Base-by-base conservation (phyloP, 2,329 filamentous ascomycete genomes). In the Immersiporthe knoxdaviesiana region DNA sequence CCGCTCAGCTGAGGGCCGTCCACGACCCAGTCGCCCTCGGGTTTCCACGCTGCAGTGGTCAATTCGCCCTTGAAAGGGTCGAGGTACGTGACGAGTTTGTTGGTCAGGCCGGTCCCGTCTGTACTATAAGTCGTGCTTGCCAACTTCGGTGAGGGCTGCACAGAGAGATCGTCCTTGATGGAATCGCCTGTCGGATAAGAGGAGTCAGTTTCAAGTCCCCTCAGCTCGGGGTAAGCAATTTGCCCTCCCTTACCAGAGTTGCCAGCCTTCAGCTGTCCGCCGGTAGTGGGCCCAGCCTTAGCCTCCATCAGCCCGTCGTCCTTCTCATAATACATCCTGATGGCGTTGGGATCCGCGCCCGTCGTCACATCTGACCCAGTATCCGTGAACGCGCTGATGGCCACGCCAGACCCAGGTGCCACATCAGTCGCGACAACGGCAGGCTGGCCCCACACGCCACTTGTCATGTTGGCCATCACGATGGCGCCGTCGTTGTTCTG, bases 41-140 rank as follows among this genome's bases (percentile, higher is more conserved):
- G 10, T 27, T 61, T 64, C 54, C 52, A 72, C 10, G 68, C 64
- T 27, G 64, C 60, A 14, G 64, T 64, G 47, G 62, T 67, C 37
- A 71, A 50, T n/a, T 14, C 3, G 41, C 71, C 71, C 30, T 66
- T 66, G 54, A 59, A 41, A 16, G 68, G 61, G 41, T 67, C 65
- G 32, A 72, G 41, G 27, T 50, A 71, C 0, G 60, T 30, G 39
- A 72, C 65, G 27, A 72, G 52, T 35, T 68, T 72, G 65, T 72
- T 72, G 52, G 52, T 65, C 71, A 69, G 71, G 12, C 71, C 71
- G 14, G n/a, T n/a, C 18, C n/a, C n/a, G 65, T 67, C 68, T 37
- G 32, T 47, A 18, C 67, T 69, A 24, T 60, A 72, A 6, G 71
- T 71, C 21, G 69, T 35, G 41, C 68, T 71, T 27, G 69, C 71